Base-by-base conservation (phyloP, 441 rosid species). In the Erodium trifolium region DNA sequence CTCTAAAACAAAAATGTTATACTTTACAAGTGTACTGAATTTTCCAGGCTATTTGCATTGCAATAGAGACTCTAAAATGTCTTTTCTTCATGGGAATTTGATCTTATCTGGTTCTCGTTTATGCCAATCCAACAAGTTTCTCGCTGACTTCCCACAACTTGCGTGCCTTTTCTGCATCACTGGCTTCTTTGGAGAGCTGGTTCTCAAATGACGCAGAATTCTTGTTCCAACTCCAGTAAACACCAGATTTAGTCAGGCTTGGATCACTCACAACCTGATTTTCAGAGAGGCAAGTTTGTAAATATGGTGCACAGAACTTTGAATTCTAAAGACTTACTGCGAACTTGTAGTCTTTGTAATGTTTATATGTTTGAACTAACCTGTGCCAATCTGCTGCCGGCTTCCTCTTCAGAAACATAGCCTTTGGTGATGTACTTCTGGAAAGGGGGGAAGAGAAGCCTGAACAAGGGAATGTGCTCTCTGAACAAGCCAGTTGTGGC, bases 161-260 rank as follows among this genome's bases (percentile, higher is more conserved):
- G 39, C 77, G 77, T 1, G 96, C 97, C 78, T 93, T 90, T 72
- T 86, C 91, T 10, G 79, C 79, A 74, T 90, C 86, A 77, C 97
- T 87, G 53, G 98, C 98, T 79, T 93, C 98, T 72, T 82, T 68
- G 1, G 97, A 92, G 19, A 88, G 74, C 82, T 82, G 91, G 79
- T 88, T 93, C 84, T 93, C 93, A 68, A 88, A 90, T 10, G 98
- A 88, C 45, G 98, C 83, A 1, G 96, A 88, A 73, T 83, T 79
- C 80, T 88, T 86, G 80, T 90, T 88, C 97, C 97, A 90, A 84
- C 97, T 92, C 97, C 98, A 88, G 71, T 92, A 90, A 35, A 87
- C 96, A 9, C 97, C 97, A 0, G 96, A 90, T 80, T 87, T 90
- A n/a, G 86, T 80, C 59, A 90, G 84, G 78, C 80, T 84, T 29